Evolutionary conservation across 441 rosid species (phyloP).

Genomic region (Mallotus japonicus): DNA sequence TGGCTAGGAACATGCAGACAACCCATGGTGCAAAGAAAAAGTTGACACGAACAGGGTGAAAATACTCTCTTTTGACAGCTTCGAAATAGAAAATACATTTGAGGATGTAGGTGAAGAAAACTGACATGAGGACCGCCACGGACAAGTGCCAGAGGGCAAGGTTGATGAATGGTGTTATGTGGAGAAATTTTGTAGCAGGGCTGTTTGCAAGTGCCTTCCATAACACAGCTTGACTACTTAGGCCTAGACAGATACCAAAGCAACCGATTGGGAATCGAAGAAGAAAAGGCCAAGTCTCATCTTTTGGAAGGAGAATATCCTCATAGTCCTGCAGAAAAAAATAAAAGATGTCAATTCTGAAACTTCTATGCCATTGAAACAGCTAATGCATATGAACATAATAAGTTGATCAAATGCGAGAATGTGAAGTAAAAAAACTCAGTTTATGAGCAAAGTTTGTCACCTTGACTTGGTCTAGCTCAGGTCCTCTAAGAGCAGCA

Average conservation of each 20-base stretch:
- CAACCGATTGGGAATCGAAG: constrained; percentile 84
- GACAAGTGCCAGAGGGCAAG: constrained; percentile 66
- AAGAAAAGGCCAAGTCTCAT: constrained; percentile 86
- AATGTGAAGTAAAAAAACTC: too few species aligned
- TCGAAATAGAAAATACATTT: constrained; percentile 86
- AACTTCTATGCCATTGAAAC: too few species aligned
- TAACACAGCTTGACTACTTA: constrained; percentile 86
- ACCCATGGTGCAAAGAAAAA: constrained; percentile 98
- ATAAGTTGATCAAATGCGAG: too few species aligned
- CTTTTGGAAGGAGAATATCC: constrained; percentile 87
- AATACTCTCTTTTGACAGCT: constrained; percentile 83
- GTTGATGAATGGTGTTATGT: constrained; percentile 58
- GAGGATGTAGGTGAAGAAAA: constrained; percentile 64
- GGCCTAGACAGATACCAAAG: constrained; percentile 84
- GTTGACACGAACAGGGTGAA: constrained; percentile 79
- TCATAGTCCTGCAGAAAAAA: constrained; percentile 59
- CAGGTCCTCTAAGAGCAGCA: constrained; percentile 95
- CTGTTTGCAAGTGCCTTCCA: constrained; percentile 76
- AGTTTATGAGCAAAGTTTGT: neutral
- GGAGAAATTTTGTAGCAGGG: constrained; percentile 69
- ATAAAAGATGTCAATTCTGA: neutral
- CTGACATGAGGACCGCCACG: constrained; percentile 48
- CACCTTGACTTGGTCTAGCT: constrained; percentile 94
- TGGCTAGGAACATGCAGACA: constrained; percentile 84
- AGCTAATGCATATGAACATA: too few species aligned